A percentile compares a stretch with the other conserved stretches of the same genome.
phyloP scores from a whole-genome alignment of 805 yeast species.

The Barnettozyma sp. region DNA sequence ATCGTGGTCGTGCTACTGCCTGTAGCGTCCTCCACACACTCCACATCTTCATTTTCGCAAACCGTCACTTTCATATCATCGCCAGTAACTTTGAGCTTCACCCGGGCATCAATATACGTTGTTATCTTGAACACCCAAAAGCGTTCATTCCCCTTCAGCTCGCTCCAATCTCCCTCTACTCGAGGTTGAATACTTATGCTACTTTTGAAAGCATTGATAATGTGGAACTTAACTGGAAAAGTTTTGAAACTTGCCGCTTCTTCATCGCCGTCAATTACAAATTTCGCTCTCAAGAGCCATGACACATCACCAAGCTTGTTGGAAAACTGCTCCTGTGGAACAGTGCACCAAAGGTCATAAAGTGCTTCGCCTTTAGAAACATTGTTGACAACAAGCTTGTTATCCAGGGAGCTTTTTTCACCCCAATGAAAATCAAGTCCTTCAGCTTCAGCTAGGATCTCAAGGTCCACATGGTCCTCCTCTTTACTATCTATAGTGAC shows the following conservation, averaged over 20 bases:
- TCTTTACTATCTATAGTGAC: constrained; percentile 28
- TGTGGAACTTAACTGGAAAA: constrained; percentile 21
- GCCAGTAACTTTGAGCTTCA: constrained; percentile 30
- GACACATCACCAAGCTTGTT: constrained; percentile 6
- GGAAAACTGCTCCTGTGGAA: constrained; percentile 12
- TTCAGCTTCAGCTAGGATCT: constrained; percentile 15
- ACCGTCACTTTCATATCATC: constrained; percentile 20
- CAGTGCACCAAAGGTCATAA: constrained; percentile 1
- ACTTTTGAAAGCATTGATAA: constrained; percentile 27
- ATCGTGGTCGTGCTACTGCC: constrained; percentile 5
- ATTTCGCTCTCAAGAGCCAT: constrained; percentile 20
- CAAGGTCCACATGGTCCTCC: constrained; percentile 27
- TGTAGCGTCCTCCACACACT: constrained; percentile 27
- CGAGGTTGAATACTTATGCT: constrained; percentile 29
- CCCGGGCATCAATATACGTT: constrained; percentile 18
- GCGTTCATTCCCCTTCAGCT: constrained; percentile 27
- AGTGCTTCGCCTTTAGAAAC: constrained; percentile 4
- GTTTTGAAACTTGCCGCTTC: constrained; percentile 26
- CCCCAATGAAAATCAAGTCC: constrained; percentile 10
- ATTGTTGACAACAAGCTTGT: constrained; percentile 4
- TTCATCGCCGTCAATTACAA: constrained; percentile 26
- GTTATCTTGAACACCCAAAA: constrained; percentile 30
- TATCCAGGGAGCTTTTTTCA: constrained; percentile 9
- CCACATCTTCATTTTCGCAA: constrained; percentile 30
- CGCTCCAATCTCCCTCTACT: constrained; percentile 18